A percentile compares a stretch with the other conserved stretches of the same genome.
Conservation (phyloP, 1,139 yeast species). For the Lodderomyces metapsilosis region DNA sequence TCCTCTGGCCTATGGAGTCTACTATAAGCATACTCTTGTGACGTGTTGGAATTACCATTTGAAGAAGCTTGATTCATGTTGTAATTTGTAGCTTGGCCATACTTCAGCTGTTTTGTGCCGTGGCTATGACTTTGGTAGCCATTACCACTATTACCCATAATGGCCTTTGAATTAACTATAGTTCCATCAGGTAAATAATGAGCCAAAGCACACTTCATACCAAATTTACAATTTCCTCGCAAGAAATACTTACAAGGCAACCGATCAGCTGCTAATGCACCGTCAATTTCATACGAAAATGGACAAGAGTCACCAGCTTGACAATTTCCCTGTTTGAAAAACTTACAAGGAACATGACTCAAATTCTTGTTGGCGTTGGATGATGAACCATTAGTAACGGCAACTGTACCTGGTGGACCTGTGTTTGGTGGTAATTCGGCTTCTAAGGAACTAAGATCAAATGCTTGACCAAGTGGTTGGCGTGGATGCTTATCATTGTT, state of each 20-base stretch:
- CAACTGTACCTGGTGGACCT: conserved; percentile 38
- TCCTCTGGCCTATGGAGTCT: neutral
- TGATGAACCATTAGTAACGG: conserved; percentile 14
- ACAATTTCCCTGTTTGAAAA: conserved; percentile 85
- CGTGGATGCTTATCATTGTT: neutral
- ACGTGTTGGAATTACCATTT: neutral
- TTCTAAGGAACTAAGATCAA: conserved; percentile 12
- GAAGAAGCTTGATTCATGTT: conserved; percentile 5
- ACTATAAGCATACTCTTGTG: neutral
- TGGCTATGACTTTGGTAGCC: conserved; percentile 2
- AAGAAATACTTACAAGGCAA: conserved; percentile 91
- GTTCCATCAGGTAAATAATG: conserved; percentile 88
- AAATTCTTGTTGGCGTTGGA: conserved; percentile 38
- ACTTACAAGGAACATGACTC: conserved; percentile 95
- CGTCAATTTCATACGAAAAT: conserved; percentile 76
- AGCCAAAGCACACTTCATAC: conserved; percentile 88
- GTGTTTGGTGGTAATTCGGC: conserved; percentile 39
- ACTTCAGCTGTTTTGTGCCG: neutral
- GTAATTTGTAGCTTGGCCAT: conserved; percentile 3
- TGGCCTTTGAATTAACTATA: conserved; percentile 56
- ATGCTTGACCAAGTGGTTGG: conserved; percentile 2
- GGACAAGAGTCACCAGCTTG: conserved; percentile 94
- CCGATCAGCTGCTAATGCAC: conserved; percentile 54
- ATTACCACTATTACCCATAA: conserved; percentile 10
- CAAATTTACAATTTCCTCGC: conserved; percentile 93